phyloP scores from a whole-genome alignment of 306 rosid species.

The Quercus aquifolioides region DNA sequence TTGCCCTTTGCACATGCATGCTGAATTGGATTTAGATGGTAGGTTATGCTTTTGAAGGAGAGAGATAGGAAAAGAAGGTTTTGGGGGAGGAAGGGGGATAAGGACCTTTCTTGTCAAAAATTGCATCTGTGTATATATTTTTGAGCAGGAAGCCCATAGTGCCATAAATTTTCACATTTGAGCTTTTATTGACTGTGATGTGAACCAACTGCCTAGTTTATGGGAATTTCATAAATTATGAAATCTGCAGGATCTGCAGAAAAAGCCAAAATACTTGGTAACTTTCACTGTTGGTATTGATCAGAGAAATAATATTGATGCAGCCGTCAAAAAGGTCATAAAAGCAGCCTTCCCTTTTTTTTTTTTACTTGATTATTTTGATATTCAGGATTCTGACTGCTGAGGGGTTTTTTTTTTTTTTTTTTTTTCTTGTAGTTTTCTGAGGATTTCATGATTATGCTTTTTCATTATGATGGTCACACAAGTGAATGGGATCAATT shows the following conservation, averaged over 20 bases:
- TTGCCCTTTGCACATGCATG: not conserved
- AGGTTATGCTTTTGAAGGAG: not conserved
- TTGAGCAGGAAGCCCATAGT: not conserved
- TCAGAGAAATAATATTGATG: slow-evolving; percentile 79
- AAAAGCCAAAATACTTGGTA: slow-evolving; percentile 81
- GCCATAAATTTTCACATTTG: not conserved
- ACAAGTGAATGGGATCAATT: slow-evolving; percentile 90
- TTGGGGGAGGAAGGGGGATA: not conserved
- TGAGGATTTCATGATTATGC: slow-evolving; percentile 87
- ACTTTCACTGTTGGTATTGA: slow-evolving; percentile 91
- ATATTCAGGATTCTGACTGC: slow-evolving; percentile 23
- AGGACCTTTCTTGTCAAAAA: not conserved
- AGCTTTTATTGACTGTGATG: not conserved
- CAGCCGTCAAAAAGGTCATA: slow-evolving; percentile 75
- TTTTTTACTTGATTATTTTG: not conserved
- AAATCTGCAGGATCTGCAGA: slow-evolving; percentile 79
- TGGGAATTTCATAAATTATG: slow-evolving; percentile 28
- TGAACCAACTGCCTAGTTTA: not conserved
- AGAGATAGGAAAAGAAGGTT: not conserved
- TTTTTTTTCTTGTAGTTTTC: slow-evolving; percentile 63
- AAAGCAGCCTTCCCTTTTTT: not conserved
- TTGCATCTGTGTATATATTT: not conserved
- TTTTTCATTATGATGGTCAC: slow-evolving; percentile 95
- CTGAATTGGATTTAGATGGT: not conserved
- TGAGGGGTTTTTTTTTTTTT: slow-evolving; percentile 19